These are phyloP conservation scores for Verticillium dahliae DNA, from an alignment of 2,329 filamentous ascomycete genomes.

Conservation along the genomic window DNA sequence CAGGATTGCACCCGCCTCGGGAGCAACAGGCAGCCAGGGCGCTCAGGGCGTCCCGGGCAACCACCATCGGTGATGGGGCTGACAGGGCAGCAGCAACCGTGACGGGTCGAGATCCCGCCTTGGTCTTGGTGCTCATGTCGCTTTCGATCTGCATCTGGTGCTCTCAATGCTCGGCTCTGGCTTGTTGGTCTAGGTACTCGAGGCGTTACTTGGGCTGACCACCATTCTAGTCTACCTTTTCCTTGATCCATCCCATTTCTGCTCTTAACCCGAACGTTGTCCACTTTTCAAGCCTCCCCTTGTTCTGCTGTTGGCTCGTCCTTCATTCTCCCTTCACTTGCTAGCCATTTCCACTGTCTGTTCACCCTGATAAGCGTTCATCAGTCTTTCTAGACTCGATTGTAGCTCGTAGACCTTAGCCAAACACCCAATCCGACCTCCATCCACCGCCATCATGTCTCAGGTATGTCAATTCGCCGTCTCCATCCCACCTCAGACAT, in stretches of 20 bases:
- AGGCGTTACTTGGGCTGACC: not conserved
- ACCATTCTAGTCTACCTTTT: not conserved
- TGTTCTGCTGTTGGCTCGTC: not conserved
- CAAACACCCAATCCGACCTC: not conserved
- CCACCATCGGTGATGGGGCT: not conserved
- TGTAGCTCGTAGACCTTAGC: not conserved
- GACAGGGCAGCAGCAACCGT: not conserved
- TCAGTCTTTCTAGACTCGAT: not conserved
- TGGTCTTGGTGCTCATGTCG: not conserved
- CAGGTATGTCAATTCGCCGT: constrained; percentile 16
- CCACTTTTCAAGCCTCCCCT: not conserved
- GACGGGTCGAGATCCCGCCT: not conserved
- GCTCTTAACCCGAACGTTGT: not conserved
- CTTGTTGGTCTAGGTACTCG: not conserved
- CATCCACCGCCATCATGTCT: constrained; percentile 22
- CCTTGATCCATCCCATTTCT: not conserved
- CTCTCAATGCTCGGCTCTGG: not conserved
- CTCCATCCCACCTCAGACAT: not conserved
- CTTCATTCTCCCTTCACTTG: not conserved
- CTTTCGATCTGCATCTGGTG: not conserved
- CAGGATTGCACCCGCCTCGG: not conserved
- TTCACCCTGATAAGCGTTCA: not conserved
- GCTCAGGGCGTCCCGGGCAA: not conserved
- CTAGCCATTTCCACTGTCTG: not conserved
- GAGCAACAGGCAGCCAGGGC: not conserved